Evolutionary conservation across 108 stramenopile species (phyloP).

Genomic region (Cyclotella kingstonii): DNA sequence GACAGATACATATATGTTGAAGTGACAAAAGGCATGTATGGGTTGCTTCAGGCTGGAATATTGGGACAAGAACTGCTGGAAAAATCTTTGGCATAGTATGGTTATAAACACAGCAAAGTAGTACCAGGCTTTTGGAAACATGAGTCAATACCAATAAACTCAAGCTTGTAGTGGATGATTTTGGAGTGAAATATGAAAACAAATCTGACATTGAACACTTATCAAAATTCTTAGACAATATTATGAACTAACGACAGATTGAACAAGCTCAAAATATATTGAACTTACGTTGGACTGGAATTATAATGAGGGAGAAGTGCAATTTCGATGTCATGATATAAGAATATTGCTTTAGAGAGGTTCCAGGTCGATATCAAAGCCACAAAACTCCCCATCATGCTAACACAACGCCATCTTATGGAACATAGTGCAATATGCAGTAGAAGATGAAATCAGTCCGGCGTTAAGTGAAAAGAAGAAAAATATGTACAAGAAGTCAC

Average conservation of each 20-base stretch:
- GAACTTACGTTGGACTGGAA: constrained; percentile 50
- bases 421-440: constrained; percentile 37
- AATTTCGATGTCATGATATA: constrained; percentile 42
- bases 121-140: no score
- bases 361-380: constrained; percentile 31
- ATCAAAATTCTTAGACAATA: no score
- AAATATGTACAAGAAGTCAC: constrained; percentile 39
- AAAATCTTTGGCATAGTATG: no score
- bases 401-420: constrained; percentile 21
- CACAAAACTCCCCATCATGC: constrained; percentile 35
- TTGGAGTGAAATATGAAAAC: no score
- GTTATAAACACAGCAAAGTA: no score
- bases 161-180: no score
- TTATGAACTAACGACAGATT: constrained; percentile 20
- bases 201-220: no score
- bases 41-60: no score
- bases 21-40: no score
- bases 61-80: no score
- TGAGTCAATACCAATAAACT: constrained; percentile 7
- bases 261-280: constrained; percentile 15
- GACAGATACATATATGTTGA: no score
- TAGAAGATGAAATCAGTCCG: constrained; percentile 9
- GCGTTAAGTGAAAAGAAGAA: constrained; percentile 6
- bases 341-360: constrained; percentile 2
- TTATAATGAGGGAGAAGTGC: constrained; percentile 24